phyloP scores from a whole-genome alignment of 805 yeast genomes.

The Teunomyces stri region DNA sequence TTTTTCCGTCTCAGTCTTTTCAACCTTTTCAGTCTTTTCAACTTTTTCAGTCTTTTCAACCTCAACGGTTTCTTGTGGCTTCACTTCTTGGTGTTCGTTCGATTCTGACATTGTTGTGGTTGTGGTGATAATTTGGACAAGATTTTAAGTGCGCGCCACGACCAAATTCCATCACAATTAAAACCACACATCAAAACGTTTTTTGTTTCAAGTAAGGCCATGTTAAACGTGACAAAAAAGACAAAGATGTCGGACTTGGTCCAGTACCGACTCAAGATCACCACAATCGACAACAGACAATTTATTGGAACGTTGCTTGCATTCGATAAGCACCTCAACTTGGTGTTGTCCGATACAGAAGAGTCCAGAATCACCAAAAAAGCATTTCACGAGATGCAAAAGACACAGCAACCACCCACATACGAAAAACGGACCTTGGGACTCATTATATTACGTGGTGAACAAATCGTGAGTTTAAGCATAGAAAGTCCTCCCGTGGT shows the following conservation, averaged over 20 bases:
- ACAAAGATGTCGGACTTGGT: slow-evolving; percentile 62
- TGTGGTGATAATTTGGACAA: background rate
- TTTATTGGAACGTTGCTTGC: slow-evolving; percentile 80
- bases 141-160: background rate
- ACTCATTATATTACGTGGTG: slow-evolving; percentile 82
- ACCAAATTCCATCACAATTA: background rate
- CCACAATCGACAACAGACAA: slow-evolving; percentile 73
- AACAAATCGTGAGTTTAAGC: slow-evolving; percentile 69
- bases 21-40: slow-evolving; percentile 5
- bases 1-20: background rate
- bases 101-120: no score
- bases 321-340: slow-evolving; percentile 85
- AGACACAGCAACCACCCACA: slow-evolving; percentile 30
- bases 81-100: no score
- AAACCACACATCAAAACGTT: background rate
- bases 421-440: slow-evolving; percentile 80
- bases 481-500: slow-evolving; percentile 63
- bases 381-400: slow-evolving; percentile 39
- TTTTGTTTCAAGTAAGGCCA: background rate
- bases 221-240: slow-evolving; percentile 17
- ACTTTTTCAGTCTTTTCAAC: background rate
- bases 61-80: background rate
- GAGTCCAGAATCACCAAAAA: slow-evolving; percentile 76
- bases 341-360: slow-evolving; percentile 80
- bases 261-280: slow-evolving; percentile 68